Conservation (phyloP, 805 yeast species). For the Teunomyces stri region DNA sequence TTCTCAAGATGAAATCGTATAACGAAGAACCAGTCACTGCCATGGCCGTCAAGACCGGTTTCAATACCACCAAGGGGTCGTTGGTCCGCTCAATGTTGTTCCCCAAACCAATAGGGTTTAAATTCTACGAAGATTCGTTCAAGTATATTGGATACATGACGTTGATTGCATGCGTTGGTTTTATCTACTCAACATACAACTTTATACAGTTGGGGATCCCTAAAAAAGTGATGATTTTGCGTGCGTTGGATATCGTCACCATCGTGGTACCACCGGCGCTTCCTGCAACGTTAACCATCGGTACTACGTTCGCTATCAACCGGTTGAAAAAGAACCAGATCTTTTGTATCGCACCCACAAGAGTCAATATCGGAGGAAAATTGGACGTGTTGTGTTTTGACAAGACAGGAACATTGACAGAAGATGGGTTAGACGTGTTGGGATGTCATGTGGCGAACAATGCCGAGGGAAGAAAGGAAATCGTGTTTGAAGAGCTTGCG, state of each 20-base stretch:
- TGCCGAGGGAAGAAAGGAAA: slow-evolving; percentile 40
- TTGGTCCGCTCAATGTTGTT: slow-evolving; percentile 92
- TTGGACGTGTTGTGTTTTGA: slow-evolving; percentile 89
- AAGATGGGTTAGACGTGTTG: slow-evolving; percentile 90
- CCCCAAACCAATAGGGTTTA: slow-evolving; percentile 92
- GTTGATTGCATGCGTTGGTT: slow-evolving; percentile 78
- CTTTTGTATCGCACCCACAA: slow-evolving; percentile 90
- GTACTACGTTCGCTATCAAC: slow-evolving; percentile 86
- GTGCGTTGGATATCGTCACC: slow-evolving; percentile 92
- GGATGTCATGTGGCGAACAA: slow-evolving; percentile 47
- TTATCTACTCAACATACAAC: slow-evolving; percentile 75
- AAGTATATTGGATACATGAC: slow-evolving; percentile 96
- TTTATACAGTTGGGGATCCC: slow-evolving; percentile 77
- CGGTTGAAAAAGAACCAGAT: slow-evolving; percentile 64
- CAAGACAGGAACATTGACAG: slow-evolving; percentile 96
- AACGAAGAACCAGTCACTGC: slow-evolving; percentile 80
- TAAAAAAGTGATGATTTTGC: slow-evolving; percentile 64
- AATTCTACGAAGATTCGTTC: slow-evolving; percentile 91
- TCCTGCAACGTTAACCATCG: slow-evolving; percentile 96
- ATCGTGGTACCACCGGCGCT: slow-evolving; percentile 98
- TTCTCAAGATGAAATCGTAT: slow-evolving; percentile 76
- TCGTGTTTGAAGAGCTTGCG: slow-evolving; percentile 31
- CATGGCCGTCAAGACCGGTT: slow-evolving; percentile 84
- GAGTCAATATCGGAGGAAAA: slow-evolving; percentile 96
- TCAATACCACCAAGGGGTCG: slow-evolving; percentile 93